phyloP scores from a whole-genome alignment of 2,329 filamentous ascomycete species.

The Verticillium tricorpus region DNA sequence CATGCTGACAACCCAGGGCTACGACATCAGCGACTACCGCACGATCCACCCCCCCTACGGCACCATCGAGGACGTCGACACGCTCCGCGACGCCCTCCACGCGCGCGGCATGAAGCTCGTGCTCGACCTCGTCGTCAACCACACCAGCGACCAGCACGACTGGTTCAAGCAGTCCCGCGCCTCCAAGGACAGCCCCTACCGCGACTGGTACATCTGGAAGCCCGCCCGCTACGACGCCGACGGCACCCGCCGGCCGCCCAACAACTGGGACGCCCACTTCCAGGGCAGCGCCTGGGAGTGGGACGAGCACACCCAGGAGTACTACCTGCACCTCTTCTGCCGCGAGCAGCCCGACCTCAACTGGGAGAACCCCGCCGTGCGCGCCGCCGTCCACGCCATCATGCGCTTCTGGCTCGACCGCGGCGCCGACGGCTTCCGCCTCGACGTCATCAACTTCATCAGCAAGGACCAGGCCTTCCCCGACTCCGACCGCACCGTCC shows the following conservation, averaged over 20 bases:
- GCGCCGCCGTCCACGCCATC: slow-evolving; percentile 61
- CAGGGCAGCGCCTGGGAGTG: slow-evolving; percentile 44
- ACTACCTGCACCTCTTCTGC: slow-evolving; percentile 65
- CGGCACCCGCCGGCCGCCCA: slow-evolving; percentile 57
- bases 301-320: slow-evolving; percentile 43
- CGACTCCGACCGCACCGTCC: slow-evolving; percentile 33
- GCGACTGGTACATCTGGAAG: slow-evolving; percentile 64
- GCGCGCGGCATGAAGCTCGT: slow-evolving; percentile 63
- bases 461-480: slow-evolving; percentile 56
- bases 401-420: slow-evolving; percentile 72
- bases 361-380: slow-evolving; percentile 66
- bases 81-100: slow-evolving; percentile 56
- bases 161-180: slow-evolving; percentile 55
- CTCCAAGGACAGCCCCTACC: slow-evolving; percentile 47
- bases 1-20: slow-evolving; percentile 37
- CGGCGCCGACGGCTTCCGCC: slow-evolving; percentile 61
- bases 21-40: slow-evolving; percentile 67
- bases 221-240: slow-evolving; percentile 50
- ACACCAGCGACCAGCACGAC: slow-evolving; percentile 54
- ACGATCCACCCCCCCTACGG: slow-evolving; percentile 63
- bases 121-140: slow-evolving; percentile 70
- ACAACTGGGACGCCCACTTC: slow-evolving; percentile 47
- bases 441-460: slow-evolving; percentile 66
- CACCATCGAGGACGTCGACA: slow-evolving; percentile 61
- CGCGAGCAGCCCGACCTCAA: slow-evolving; percentile 72